Base-by-base conservation (phyloP, 2,329 filamentous ascomycete species). In the Cladosporium oxysporum region DNA sequence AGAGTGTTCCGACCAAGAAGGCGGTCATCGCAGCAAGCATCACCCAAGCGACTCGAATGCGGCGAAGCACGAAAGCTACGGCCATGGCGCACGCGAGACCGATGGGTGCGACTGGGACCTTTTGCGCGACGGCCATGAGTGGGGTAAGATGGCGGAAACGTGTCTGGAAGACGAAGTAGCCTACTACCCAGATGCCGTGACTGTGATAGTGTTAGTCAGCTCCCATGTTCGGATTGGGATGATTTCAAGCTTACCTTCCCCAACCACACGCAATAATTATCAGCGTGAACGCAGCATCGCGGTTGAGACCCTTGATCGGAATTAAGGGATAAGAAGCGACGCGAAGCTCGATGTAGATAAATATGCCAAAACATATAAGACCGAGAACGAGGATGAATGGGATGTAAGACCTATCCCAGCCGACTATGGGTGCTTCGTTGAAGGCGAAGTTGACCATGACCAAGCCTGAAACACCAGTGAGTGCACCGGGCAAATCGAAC, bases 1-100 rank as follows among this genome's bases (percentile, higher is more conserved):
- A 68, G 5, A 81, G 70, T 11, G 72, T 76, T 5, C 82, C 82
- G 10, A 77, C 64, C 2, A 78, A 75, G 70, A 83, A 84, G 0
- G 78, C 77, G 6, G 69, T 68, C 75, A 78, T 78, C 23, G 75
- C 73, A 28, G 75, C 68, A 66, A 79, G 67, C 76, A 79, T 78
- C 16, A 76, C 74, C 66, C 77, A 78, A 18, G 74, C 71, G 23
- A 77, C 73, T 1, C 75, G 75, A 0, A 75, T 76, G 67, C 77
- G 76, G 18, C 73, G 76, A 10, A 80, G 71, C 68, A 79, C 68
- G 68, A 77, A 76, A 12, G 77, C 77, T 1, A 76, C 78, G 11
- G 73, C 66, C 37, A 73, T 75, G 10, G 76, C 74, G 18, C 77
- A 76, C 26, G 78, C 59, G 5, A 79, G 70, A 33, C 78, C 77